phyloP scores from a whole-genome alignment of 345 rosid species.

The Lepidium africanum region DNA sequence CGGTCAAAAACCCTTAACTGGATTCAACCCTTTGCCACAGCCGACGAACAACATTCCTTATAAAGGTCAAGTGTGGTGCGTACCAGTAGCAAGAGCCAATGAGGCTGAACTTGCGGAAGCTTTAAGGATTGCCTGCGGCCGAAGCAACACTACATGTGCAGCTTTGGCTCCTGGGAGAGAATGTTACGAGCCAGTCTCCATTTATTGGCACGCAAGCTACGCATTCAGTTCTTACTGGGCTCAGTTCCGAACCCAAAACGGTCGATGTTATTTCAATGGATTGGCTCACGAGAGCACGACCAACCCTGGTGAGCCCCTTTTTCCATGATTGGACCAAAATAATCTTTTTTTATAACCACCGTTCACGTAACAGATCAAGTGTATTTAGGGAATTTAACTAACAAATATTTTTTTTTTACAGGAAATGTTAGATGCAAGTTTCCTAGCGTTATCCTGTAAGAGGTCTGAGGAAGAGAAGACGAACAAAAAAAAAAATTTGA shows the following conservation, averaged over 20 bases:
- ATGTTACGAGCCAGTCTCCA: constrained; percentile 55
- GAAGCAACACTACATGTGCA: constrained; percentile 46
- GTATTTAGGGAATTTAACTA: neutral
- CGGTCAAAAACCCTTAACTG: constrained; percentile 33
- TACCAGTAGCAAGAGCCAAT: constrained; percentile 38
- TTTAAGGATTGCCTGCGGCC: constrained; percentile 37
- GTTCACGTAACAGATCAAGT: neutral
- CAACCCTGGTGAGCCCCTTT: constrained; percentile 54
- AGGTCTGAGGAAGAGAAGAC: neutral
- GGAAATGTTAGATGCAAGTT: constrained; percentile 32
- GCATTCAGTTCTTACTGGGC: constrained; percentile 81
- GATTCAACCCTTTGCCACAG: constrained; percentile 38
- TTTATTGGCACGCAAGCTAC: constrained; percentile 54
- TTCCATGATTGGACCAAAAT: neutral
- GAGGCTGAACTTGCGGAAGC: constrained; percentile 29
- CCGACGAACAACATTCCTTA: constrained; percentile 48
- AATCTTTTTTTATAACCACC: neutral
- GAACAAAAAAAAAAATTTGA: neutral
- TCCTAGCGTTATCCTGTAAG: constrained; percentile 26
- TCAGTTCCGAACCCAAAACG: constrained; percentile 39
- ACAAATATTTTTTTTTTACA: neutral
- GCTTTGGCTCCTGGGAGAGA: constrained; percentile 49
- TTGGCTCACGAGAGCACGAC: constrained; percentile 49
- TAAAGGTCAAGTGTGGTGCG: constrained; percentile 65
- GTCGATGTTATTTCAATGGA: constrained; percentile 63